Evolutionary conservation across 2,329 filamentous ascomycete genomes (phyloP).

Genomic region (Hyphodiscus sp.): DNA sequence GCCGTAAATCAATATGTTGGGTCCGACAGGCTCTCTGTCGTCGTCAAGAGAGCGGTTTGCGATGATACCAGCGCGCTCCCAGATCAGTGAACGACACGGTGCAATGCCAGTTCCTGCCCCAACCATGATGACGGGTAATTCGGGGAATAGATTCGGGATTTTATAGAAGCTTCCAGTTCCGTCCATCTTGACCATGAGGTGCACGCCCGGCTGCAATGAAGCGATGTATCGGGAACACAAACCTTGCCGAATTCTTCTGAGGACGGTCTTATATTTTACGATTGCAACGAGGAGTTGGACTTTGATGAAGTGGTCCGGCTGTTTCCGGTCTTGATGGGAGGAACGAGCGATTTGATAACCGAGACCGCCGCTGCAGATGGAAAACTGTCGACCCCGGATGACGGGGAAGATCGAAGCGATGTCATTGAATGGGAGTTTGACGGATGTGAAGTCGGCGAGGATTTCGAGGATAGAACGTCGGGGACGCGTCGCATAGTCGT

Average conservation of each 20-base stretch:
- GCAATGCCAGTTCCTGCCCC: slow-evolving; percentile 84
- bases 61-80: slow-evolving; percentile 51
- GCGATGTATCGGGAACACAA: slow-evolving; percentile 86
- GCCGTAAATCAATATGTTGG: slow-evolving; percentile 68
- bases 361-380: slow-evolving; percentile 70
- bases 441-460: slow-evolving; percentile 79
- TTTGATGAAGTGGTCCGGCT: slow-evolving; percentile 31
- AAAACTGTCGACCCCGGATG: slow-evolving; percentile 87
- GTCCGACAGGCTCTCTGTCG: slow-evolving; percentile 17
- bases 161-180: slow-evolving; percentile 42
- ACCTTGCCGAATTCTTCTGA: slow-evolving; percentile 76
- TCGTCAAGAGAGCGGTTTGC: not conserved
- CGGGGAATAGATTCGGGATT: slow-evolving; percentile 35
- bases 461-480: slow-evolving; percentile 88
- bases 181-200: slow-evolving; percentile 52
- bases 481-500: slow-evolving; percentile 89
- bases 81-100: slow-evolving; percentile 74
- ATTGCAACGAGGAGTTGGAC: slow-evolving; percentile 78
- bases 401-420: slow-evolving; percentile 69
- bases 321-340: slow-evolving; percentile 18
- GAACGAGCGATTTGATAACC: not conserved
- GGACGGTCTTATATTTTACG: slow-evolving; percentile 84
- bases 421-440: slow-evolving; percentile 72
- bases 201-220: slow-evolving; percentile 48
- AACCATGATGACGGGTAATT: slow-evolving; percentile 61